Conservation (phyloP, 2,329 filamentous ascomycete species). For the Trichoderma sp. region DNA sequence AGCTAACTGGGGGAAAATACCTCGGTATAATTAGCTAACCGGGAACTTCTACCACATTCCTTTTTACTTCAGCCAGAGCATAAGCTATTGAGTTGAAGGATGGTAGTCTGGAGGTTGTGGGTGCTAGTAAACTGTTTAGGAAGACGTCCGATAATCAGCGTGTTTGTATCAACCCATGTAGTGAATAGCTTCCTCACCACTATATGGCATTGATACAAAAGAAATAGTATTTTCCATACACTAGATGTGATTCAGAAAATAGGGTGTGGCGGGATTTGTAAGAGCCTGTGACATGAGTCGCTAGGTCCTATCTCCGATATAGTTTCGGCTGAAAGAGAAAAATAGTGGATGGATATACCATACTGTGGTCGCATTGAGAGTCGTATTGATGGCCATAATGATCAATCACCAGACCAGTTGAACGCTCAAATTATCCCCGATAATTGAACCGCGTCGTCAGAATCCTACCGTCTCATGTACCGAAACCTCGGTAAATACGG, state of each 20-base stretch:
- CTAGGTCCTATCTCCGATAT: neutral
- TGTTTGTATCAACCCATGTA: neutral
- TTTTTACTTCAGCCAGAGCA: neutral
- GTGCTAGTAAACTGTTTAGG: neutral
- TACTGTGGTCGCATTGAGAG: neutral
- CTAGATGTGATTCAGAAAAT: neutral
- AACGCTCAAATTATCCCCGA: neutral
- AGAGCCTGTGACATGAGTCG: neutral
- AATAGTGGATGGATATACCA: neutral
- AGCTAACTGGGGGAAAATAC: neutral
- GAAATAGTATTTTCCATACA: neutral
- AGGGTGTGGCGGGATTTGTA: neutral
- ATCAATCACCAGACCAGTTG: neutral
- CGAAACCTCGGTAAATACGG: neutral
- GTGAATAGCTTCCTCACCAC: rapidly evolving
- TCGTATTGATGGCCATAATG: neutral
- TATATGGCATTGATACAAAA: neutral
- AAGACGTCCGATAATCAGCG: neutral
- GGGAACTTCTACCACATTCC: neutral
- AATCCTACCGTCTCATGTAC: neutral
- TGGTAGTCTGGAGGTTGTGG: neutral
- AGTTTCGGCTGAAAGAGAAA: neutral
- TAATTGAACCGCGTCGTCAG: neutral
- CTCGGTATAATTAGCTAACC: neutral
- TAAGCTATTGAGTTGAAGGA: neutral